Evolutionary conservation across 805 yeast species (phyloP).

Genomic region (Yamadazyma akitaensis): DNA sequence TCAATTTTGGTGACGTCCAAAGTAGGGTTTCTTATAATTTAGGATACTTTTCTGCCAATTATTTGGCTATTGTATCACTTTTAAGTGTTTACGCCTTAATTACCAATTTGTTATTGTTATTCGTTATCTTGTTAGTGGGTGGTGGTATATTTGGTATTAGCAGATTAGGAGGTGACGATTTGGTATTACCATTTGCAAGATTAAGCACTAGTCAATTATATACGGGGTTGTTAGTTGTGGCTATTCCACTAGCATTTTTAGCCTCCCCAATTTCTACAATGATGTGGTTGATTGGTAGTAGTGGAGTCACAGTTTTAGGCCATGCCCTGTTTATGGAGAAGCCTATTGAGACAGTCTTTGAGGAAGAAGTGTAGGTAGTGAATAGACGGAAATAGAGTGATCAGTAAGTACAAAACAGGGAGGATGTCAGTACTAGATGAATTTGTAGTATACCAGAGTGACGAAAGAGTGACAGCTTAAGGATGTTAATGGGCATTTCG

Average conservation of each 20-base stretch:
- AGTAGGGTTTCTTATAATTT: constrained; percentile 83
- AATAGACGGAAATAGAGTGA: neutral
- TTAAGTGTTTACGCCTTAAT: constrained; percentile 81
- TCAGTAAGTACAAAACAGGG: neutral
- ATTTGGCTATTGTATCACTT: constrained; percentile 65
- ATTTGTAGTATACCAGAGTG: neutral
- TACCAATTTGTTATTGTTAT: constrained; percentile 79
- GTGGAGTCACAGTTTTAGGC: constrained; percentile 69
- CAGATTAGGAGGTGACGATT: constrained; percentile 77
- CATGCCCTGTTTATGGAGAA: constrained; percentile 93
- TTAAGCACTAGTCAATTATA: constrained; percentile 78
- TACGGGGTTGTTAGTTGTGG: constrained; percentile 72
- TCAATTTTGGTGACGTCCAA: constrained; percentile 84
- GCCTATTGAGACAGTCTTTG: constrained; percentile 92
- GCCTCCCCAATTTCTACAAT: constrained; percentile 88
- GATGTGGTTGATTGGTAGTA: constrained; percentile 89
- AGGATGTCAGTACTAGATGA: neutral
- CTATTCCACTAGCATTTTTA: constrained; percentile 77
- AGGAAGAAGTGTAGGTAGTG: constrained; percentile 55
- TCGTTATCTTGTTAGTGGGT: constrained; percentile 70
- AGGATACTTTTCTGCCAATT: constrained; percentile 84
- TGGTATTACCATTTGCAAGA: constrained; percentile 69
- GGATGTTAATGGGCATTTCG: neutral
- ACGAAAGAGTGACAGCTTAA: neutral
- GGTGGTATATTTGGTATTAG: constrained; percentile 78